Base-by-base conservation (phyloP, 345 rosid genomes). In the Pistacia atlantica region DNA sequence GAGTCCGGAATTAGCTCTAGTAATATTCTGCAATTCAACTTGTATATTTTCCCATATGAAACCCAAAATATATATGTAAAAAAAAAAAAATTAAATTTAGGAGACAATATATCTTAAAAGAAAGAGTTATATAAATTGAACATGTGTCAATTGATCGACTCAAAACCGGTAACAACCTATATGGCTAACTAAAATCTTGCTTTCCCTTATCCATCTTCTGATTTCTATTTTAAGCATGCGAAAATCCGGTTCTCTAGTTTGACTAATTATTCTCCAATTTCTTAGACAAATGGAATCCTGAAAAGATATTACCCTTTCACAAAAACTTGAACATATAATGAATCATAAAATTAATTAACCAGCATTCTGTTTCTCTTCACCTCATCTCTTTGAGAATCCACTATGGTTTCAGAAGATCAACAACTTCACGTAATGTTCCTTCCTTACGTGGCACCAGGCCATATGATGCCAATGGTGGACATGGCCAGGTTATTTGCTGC, bases 401-500 rank as follows among this genome's bases (percentile, higher is more conserved):
- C 64, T 58, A 79, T 79, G 86, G 78, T 42, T 51, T 65, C 80
- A 6, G 38, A 38, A 75, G 60, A 57, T 67, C 71, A 37, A 11
- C 69, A 73, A 20, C 42, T 78, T 18, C 86, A 82, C 63, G 73
- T 76, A 3, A 84, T 84, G 81, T 84, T 86, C 73, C 79, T 80
- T 42, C 86, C 86, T 12, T 80, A 62, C 74, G 31, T 78, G 33
- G 33, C 33, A 31, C 33, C 33, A 31, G 33, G 33, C 0, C 84
- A 84, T 71, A 80, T 84, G 79, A 66, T 84, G 71, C 84, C 84
- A 25, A 80, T 80, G 86, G 72, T 80, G 0, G 84, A 78, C 73
- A 80, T 80, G 51, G 86, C 80, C 14, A 72, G 84, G 76, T 61
- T 75, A 1, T 77, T 84, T 42, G 82, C 86, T 17, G 78, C 77